A percentile compares a stretch with the other conserved stretches of the same genome.
These are phyloP conservation scores for Logfia minima DNA, from an alignment of 129 eudicot species.

Conservation along the genomic window DNA sequence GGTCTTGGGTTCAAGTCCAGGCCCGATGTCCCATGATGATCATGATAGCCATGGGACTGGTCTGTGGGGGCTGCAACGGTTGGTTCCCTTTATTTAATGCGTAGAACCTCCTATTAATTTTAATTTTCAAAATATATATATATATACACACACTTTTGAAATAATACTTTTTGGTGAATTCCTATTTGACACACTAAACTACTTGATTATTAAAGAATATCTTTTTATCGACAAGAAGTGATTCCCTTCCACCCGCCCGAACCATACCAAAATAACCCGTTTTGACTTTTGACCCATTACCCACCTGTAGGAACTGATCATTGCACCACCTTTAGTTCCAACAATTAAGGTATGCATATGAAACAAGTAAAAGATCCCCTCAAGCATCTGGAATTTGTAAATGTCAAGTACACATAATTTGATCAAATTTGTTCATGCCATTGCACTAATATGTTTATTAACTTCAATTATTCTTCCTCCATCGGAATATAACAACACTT, in stretches of 20 bases:
- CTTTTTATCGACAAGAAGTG: background rate
- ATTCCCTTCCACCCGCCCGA: background rate
- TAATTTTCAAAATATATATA: background rate
- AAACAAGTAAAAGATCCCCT: background rate
- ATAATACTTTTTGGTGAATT: background rate
- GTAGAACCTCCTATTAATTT: background rate
- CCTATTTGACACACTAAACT: background rate
- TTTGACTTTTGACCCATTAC: background rate
- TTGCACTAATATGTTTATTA: constrained; percentile 6
- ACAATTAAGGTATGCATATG: background rate
- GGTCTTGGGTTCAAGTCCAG: too few species aligned
- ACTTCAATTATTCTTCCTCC: background rate
- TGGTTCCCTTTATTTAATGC: background rate
- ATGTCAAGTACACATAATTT: background rate
- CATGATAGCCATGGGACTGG: too few species aligned
- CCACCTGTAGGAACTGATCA: background rate
- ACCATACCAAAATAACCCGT: background rate
- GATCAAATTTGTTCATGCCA: constrained; percentile 11
- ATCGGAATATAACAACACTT: background rate
- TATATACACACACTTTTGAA: too few species aligned
- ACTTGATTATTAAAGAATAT: too few species aligned
- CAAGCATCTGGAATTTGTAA: background rate
- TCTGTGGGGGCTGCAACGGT: too few species aligned
- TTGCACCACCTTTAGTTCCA: background rate
- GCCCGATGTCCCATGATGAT: too few species aligned